phyloP scores from a whole-genome alignment of 306 rosid species.

The Rosa persica region DNA sequence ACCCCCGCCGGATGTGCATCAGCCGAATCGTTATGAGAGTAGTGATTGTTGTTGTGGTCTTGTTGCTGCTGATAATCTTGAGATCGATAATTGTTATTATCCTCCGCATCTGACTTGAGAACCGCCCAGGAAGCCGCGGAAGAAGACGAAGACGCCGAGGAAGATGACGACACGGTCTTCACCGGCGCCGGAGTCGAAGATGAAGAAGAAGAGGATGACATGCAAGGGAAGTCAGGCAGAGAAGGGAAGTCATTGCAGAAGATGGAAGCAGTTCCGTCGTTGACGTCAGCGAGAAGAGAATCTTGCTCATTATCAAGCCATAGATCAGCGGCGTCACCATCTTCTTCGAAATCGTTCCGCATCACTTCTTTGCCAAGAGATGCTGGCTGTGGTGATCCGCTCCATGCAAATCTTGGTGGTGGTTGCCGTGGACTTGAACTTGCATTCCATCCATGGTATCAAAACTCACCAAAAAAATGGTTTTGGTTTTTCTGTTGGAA shows the following conservation, averaged over 20 bases:
- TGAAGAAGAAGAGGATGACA: conserved; percentile 83
- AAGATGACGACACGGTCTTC: conserved; percentile 41
- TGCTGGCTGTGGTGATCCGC: conserved; percentile 12
- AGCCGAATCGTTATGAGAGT: background rate
- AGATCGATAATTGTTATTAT: background rate
- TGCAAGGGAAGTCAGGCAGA: conserved; percentile 84
- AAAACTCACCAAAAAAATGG: background rate
- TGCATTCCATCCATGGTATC: conserved; percentile 8
- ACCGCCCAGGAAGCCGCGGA: conserved; percentile 75
- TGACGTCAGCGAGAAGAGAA: conserved; percentile 39
- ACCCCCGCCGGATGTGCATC: conserved; percentile 22
- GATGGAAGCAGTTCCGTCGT: conserved; percentile 41
- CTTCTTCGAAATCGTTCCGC: background rate
- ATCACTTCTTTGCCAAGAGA: background rate
- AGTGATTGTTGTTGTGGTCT: conserved; percentile 6
- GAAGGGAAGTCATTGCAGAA: conserved; percentile 81
- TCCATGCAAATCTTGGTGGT: conserved; percentile 61
- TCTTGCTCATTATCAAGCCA: conserved; percentile 56
- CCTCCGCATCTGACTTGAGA: conserved; percentile 53
- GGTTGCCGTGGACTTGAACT: background rate
- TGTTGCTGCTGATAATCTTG: background rate
- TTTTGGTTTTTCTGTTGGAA: conserved; percentile 25
- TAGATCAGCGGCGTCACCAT: conserved; percentile 32
- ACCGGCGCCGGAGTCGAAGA: conserved; percentile 50
- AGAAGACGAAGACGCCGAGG: conserved; percentile 54